Conservation (phyloP, 2,329 filamentous ascomycete species). For the Diaporthe sp. region DNA sequence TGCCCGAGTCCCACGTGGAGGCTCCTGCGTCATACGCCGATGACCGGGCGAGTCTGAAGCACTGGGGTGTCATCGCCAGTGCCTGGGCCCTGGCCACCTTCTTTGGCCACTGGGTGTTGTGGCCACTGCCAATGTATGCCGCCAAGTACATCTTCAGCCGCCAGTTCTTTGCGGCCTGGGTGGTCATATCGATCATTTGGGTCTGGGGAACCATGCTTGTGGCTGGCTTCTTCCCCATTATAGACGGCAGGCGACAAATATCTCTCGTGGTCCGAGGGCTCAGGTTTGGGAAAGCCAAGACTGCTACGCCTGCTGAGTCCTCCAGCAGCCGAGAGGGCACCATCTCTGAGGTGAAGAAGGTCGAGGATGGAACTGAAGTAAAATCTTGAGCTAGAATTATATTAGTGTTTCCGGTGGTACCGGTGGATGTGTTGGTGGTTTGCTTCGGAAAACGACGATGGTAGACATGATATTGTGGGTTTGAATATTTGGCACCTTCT, state of each 20-base stretch:
- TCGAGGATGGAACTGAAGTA: neutral
- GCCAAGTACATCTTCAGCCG: slow-evolving; percentile 57
- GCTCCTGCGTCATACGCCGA: slow-evolving; percentile 40
- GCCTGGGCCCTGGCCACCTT: slow-evolving; percentile 61
- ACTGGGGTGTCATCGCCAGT: slow-evolving; percentile 57
- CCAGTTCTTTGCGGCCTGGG: slow-evolving; percentile 60
- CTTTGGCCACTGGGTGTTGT: slow-evolving; percentile 63
- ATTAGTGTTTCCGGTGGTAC: neutral
- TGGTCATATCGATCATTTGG: slow-evolving; percentile 63
- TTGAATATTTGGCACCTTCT: too few relatives aligned
- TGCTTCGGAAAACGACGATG: neutral
- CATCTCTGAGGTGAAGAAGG: neutral
- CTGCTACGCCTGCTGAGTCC: neutral
- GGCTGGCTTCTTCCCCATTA: slow-evolving; percentile 59
- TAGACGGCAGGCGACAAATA: slow-evolving; percentile 55
- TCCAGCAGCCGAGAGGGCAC: slow-evolving; percentile 6
- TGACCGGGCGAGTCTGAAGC: slow-evolving; percentile 51
- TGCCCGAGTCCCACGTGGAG: slow-evolving; percentile 12
- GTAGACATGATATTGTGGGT: neutral
- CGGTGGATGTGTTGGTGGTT: neutral
- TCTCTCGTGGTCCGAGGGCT: slow-evolving; percentile 8
- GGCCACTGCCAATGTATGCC: slow-evolving; percentile 66
- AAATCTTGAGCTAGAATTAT: neutral
- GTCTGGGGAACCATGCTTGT: slow-evolving; percentile 62
- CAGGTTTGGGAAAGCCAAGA: neutral